Evolutionary conservation across 2,329 filamentous ascomycete genomes (phyloP).

Genomic region (Cladosporium colombiae): DNA sequence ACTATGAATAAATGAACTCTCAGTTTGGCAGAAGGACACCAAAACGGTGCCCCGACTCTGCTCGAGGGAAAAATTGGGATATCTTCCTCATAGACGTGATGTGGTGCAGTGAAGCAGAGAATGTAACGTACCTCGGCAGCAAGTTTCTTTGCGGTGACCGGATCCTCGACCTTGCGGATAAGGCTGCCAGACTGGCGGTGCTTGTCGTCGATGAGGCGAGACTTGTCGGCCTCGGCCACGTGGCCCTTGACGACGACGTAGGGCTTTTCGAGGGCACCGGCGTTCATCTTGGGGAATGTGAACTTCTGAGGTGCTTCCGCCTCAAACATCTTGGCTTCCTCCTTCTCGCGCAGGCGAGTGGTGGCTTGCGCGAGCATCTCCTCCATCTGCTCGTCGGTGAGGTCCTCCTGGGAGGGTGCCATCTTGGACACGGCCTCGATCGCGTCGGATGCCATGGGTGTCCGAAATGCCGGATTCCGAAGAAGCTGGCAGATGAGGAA

Average conservation of each 20-base stretch:
- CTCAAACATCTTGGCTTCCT: slow-evolving; percentile 29
- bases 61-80: slow-evolving; percentile 71
- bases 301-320: slow-evolving; percentile 31
- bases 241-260: slow-evolving; percentile 57
- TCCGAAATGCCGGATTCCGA: slow-evolving; percentile 16
- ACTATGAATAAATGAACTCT: slow-evolving; percentile 70
- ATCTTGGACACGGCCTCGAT: slow-evolving; percentile 9
- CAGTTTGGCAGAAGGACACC: slow-evolving; percentile 72
- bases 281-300: slow-evolving; percentile 55
- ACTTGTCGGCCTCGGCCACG: slow-evolving; percentile 55
- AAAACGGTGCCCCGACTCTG: slow-evolving; percentile 75
- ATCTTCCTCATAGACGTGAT: slow-evolving; percentile 69
- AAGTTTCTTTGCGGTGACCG: slow-evolving; percentile 49
- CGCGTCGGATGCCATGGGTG: slow-evolving; percentile 15
- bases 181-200: slow-evolving; percentile 47
- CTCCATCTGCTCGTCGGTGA: slow-evolving; percentile 65
- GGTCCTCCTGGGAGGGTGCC: slow-evolving; percentile 40
- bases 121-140: slow-evolving; percentile 53
- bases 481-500: slow-evolving; percentile 15
- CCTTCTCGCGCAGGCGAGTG: slow-evolving; percentile 53
- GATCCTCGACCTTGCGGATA: slow-evolving; percentile 57
- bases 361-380: slow-evolving; percentile 66
- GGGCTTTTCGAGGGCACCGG: slow-evolving; percentile 51
- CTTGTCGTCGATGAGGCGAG: slow-evolving; percentile 51
- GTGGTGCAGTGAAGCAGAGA: slow-evolving; percentile 34